Evolutionary conservation across 306 rosid species (phyloP), one percentile per base, ranked within the genome.

Genomic region (Dryas octopetala): DNA sequence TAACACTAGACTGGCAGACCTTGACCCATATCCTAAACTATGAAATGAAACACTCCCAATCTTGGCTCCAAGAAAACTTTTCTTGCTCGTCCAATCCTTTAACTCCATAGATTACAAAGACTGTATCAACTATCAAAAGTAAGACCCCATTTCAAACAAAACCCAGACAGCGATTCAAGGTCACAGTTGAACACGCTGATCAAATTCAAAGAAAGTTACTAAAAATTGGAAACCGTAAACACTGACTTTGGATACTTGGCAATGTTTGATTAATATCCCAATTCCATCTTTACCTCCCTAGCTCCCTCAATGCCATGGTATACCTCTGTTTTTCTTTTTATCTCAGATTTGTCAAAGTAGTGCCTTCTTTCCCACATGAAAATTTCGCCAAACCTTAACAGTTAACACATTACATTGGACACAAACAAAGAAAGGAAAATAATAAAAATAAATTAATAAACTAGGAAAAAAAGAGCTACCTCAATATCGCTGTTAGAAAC

Each of bases 401-500:
- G 23, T 14, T 45, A 38, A 5, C 15, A 14, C 49, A 53, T 38
- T 38, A 16, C 6, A 38, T 40, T 28, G 43, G 14, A 6, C 19
- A 41, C 28, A 9, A 38, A 38, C 45, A 48, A 68, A 50, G 15
- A 4, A 6, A 68, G 46, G 28, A 49, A 28, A 9, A 17, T 17
- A 66, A 45, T 11, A 40, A 5, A 16, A 10, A 1, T 12, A 6
- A 16, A 70, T 0, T 15, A 28, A 44, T 58, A 4, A 59, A 45
- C 5, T 15, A 3, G 4, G 51, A 7, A 62, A 15, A 6, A 13
- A 8, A 47, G 1, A 45, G 16, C 19, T 60, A 85, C 88, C 85
- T 74, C 65, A 23, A 85, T 66, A 69, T 85, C 88, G 6, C 61
- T 66, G 9, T 78, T 70, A 8, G 88, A 70, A 50, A 85, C 88